Percentiles rank a stretch among this genome's conserved stretches.
Evolutionary conservation across 23 red algal species (phyloP).

Genomic region (Gracilaria gracilis): DNA sequence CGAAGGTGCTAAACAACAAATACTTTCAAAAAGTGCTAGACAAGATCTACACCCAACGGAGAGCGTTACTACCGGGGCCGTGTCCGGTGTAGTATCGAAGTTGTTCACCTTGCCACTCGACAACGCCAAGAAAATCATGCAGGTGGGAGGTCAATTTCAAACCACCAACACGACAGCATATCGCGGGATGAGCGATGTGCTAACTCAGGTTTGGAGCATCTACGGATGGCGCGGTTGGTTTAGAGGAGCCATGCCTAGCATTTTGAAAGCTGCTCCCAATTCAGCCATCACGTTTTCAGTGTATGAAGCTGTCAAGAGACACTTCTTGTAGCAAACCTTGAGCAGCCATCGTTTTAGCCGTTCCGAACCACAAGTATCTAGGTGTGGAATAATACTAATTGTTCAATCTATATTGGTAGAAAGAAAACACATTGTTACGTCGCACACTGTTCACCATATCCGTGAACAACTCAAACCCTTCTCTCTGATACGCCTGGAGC

Average conservation of each 20-base stretch:
- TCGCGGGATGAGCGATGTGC: conserved; percentile 49
- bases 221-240: conserved; percentile 74
- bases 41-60: conserved; percentile 43
- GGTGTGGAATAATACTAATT: not conserved
- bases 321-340: not conserved
- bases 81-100: conserved; percentile 75
- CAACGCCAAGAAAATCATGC: conserved; percentile 86
- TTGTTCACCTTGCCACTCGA: conserved; percentile 85
- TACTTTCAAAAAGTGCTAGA: conserved; percentile 17
- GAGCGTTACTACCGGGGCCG: conserved; percentile 65
- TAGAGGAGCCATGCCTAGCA: conserved; percentile 68
- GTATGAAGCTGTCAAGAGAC: conserved; percentile 57
- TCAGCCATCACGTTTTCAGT: conserved; percentile 80
- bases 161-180: conserved; percentile 2
- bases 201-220: conserved; percentile 37
- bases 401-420: conserved; percentile 81
- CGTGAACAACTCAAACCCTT: conserved; percentile 86
- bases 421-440: conserved; percentile 94
- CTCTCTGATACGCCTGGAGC: conserved; percentile 76
- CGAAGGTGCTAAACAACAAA: conserved; percentile 56
- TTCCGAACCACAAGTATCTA: not conserved
- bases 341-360: not conserved
- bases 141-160: conserved; percentile 74
- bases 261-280: conserved; percentile 85
- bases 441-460: conserved; percentile 76